These are phyloP conservation scores for Trametes cingulata DNA, from an alignment of 768 basidiomycete genomes.

Conservation along the genomic window DNA sequence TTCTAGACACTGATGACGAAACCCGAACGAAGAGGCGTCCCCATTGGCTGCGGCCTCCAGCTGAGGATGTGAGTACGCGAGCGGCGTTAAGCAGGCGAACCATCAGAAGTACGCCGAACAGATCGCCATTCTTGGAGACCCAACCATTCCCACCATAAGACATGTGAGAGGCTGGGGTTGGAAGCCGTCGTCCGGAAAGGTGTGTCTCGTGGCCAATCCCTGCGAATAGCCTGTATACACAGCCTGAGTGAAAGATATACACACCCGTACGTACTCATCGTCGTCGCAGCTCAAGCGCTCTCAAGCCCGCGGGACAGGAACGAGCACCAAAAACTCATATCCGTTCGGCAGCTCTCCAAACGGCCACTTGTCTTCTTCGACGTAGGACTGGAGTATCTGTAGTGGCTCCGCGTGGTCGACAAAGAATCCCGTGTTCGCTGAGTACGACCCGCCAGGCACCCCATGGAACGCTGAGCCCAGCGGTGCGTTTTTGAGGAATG, in stretches of 20 bases:
- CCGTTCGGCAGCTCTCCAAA: conserved; percentile 34
- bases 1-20: too few relatives aligned
- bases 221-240: too few relatives aligned
- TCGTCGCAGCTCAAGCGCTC: background rate
- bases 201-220: too few relatives aligned
- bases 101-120: too few relatives aligned
- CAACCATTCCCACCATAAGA: background rate
- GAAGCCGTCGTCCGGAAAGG: too few relatives aligned
- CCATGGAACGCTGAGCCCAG: conserved; percentile 32
- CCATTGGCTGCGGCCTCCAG: too few relatives aligned
- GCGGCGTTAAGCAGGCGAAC: background rate
- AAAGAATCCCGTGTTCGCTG: conserved; percentile 33
- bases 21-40: too few relatives aligned
- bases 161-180: background rate
- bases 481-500: conserved; percentile 28
- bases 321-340: conserved; percentile 34
- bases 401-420: conserved; percentile 36
- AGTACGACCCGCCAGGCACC: conserved; percentile 27
- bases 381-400: conserved; percentile 26
- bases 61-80: background rate
- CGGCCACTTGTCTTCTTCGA: conserved; percentile 24
- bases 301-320: background rate
- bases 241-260: too few relatives aligned
- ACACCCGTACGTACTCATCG: background rate
- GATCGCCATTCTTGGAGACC: too few relatives aligned